phyloP scores from a whole-genome alignment of 1,284 basidiomycete genomes.

The Ceratobasidium sp. region DNA sequence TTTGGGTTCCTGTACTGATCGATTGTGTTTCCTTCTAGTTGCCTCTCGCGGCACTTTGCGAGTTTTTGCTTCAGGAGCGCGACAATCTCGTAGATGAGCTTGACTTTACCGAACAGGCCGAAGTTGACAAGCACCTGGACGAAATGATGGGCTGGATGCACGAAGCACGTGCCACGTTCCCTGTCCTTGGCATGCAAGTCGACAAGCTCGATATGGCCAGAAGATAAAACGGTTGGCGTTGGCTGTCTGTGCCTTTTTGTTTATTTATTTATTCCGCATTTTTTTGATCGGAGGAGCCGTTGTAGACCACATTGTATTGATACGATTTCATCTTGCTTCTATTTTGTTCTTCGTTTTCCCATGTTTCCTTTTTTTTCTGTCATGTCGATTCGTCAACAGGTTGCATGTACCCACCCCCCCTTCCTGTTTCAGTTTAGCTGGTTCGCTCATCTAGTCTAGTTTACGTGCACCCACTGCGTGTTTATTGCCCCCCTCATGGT shows the following conservation, averaged over 20 bases:
- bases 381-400: neutral
- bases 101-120: constrained; percentile 37
- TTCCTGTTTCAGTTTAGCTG: neutral
- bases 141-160: constrained; percentile 38
- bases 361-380: neutral
- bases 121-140: constrained; percentile 30
- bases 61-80: constrained; percentile 31
- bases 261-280: constrained; percentile 6
- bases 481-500: constrained; percentile 18
- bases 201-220: constrained; percentile 21
- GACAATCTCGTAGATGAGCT: constrained; percentile 35
- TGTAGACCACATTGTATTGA: constrained; percentile 10
- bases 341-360: neutral
- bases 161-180: constrained; percentile 16
- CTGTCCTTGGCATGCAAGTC: constrained; percentile 31
- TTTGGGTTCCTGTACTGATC: neutral
- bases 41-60: constrained; percentile 28
- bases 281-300: neutral
- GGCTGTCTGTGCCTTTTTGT: neutral
- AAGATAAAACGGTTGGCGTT: neutral
- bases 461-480: neutral
- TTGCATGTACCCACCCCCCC: neutral
- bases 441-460: neutral
- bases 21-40: constrained; percentile 11
- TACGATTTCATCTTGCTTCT: constrained; percentile 1